These are phyloP conservation scores for Pseudoscleropodium purum DNA, from an alignment of 225 moss, liverwort and hornwort genomes.

Conservation along the genomic window DNA sequence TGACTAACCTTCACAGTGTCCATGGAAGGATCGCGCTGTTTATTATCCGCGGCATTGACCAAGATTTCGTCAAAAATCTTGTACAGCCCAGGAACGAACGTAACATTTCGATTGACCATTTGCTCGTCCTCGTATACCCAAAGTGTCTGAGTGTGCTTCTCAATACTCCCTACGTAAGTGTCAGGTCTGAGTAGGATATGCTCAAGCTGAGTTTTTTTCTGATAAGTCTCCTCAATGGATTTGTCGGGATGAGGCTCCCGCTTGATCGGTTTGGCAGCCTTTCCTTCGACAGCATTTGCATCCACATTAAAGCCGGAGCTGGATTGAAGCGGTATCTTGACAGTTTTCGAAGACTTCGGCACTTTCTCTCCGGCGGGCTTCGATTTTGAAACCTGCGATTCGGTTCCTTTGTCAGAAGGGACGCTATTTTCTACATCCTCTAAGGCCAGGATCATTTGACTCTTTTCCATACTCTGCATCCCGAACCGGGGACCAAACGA, in stretches of 20 bases:
- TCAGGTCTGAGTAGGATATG: conserved; percentile 93
- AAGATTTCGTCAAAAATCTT: conserved; percentile 98
- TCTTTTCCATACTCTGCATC: not conserved
- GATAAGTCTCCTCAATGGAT: conserved; percentile 83
- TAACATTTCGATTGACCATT: conserved; percentile 66
- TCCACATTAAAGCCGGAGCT: conserved; percentile 40
- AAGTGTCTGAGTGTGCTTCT: conserved; percentile 70
- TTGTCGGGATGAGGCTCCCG: conserved; percentile 37
- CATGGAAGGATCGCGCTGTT: conserved; percentile 84
- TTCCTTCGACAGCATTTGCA: conserved; percentile 11
- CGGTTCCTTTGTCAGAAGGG: not conserved
- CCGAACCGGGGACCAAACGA: not conserved
- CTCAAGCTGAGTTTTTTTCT: conserved; percentile 95
- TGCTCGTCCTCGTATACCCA: conserved; percentile 85
- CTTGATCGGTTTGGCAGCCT: conserved; percentile 1
- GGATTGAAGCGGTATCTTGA: conserved; percentile 41
- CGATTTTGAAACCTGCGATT: conserved; percentile 28
- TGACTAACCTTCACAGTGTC: conserved; percentile 63
- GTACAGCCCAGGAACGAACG: conserved; percentile 92
- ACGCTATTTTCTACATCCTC: not conserved
- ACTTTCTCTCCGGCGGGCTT: conserved; percentile 26
- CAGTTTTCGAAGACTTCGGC: conserved; percentile 10
- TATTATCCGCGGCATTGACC: conserved; percentile 93
- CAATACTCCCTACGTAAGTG: conserved; percentile 86
- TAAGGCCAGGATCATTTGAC: no score